These are phyloP conservation scores for Zygnema cylindricum DNA, from an alignment of 139 green algal genomes.

Conservation along the genomic window DNA sequence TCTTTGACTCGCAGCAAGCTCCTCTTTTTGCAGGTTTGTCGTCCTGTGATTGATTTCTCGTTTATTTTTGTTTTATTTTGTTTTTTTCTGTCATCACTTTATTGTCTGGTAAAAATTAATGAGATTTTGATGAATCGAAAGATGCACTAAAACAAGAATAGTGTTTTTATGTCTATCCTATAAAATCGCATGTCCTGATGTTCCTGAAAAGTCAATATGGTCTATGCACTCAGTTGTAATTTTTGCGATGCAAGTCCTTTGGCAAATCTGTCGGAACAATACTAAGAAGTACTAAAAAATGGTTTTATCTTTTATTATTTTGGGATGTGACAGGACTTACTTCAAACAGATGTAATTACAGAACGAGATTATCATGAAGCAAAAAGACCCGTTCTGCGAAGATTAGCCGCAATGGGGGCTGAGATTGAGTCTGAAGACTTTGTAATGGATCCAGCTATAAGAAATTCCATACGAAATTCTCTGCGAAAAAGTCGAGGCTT, in stretches of 20 bases:
- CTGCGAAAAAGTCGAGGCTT: neutral
- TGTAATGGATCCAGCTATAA: neutral
- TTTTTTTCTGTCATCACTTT: too few species aligned
- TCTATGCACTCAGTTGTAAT: too few species aligned
- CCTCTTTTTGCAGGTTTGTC: neutral
- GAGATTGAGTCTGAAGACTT: neutral
- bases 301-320: neutral
- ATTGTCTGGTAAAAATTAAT: too few species aligned
- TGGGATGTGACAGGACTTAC: neutral
- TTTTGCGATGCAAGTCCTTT: too few species aligned
- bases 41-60: neutral
- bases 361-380: neutral
- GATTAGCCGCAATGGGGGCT: neutral
- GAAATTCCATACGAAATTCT: neutral
- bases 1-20: neutral
- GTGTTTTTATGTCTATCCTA: too few species aligned
- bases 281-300: too few species aligned
- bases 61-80: neutral
- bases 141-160: too few species aligned
- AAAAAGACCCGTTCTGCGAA: neutral
- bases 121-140: too few species aligned
- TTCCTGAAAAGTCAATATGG: too few species aligned
- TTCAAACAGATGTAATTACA: neutral
- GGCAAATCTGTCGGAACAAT: too few species aligned
- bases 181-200: too few species aligned